Percentiles rank a stretch among this genome's conserved stretches.
Evolutionary conservation across 768 basidiomycete genomes (phyloP).

Genomic region (Boletus pseudopeckii): DNA sequence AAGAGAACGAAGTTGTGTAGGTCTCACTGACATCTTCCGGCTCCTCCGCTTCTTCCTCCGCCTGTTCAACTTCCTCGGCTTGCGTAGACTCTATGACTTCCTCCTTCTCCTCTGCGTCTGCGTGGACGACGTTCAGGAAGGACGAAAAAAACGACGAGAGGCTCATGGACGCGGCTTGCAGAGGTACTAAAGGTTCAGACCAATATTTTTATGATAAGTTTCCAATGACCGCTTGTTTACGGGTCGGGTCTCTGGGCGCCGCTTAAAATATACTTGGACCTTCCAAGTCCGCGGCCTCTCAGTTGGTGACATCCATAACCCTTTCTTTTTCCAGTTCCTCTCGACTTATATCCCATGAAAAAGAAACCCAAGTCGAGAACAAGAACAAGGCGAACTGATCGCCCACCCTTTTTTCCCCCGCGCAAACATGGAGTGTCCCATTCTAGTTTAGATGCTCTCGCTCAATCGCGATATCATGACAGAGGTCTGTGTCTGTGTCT

Average conservation of each 20-base stretch:
- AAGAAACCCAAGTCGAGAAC: not conserved
- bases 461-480: constrained; percentile 69
- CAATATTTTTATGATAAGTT: constrained; percentile 9
- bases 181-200: constrained; percentile 3
- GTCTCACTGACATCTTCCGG: constrained; percentile 74
- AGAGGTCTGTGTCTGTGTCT: constrained; percentile 38
- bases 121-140: constrained; percentile 38
- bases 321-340: not conserved
- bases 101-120: constrained; percentile 36
- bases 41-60: constrained; percentile 54
- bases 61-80: constrained; percentile 41
- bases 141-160: constrained; percentile 46
- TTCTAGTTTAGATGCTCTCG: constrained; percentile 79
- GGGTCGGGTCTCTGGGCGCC: constrained; percentile 20
- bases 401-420: too few species aligned
- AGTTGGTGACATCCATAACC: too few species aligned
- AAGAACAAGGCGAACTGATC: not conserved
- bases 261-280: constrained; percentile 7
- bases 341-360: not conserved
- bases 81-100: constrained; percentile 32
- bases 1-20: not conserved
- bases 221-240: constrained; percentile 20
- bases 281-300: not conserved
- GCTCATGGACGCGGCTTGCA: constrained; percentile 32
- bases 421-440: constrained; percentile 51